Percentiles rank a stretch among this genome's conserved stretches.
Conservation (phyloP, 768 basidiomycete genomes). For the Tylopilus vinaceipallidus region DNA sequence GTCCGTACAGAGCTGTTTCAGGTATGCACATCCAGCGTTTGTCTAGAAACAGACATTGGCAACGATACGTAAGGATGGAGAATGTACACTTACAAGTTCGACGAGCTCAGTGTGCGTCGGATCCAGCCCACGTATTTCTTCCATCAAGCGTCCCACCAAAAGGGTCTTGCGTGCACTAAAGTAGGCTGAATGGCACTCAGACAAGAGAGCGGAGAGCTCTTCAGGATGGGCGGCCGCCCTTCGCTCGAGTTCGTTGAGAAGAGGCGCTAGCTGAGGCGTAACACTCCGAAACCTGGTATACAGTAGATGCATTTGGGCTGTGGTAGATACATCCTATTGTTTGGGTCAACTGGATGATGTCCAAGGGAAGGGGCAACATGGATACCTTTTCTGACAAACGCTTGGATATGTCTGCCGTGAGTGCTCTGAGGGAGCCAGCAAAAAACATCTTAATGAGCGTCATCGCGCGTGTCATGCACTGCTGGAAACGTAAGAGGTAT, state of each 20-base stretch:
- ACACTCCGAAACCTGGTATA: slow-evolving; percentile 86
- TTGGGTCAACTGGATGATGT: not conserved
- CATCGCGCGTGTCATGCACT: slow-evolving; percentile 98
- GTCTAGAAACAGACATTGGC: slow-evolving; percentile 50
- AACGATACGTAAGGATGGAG: not conserved
- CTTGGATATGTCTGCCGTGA: slow-evolving; percentile 75
- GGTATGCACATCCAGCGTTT: slow-evolving; percentile 84
- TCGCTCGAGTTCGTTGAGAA: slow-evolving; percentile 83
- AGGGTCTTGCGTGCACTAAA: slow-evolving; percentile 71
- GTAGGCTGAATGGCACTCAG: slow-evolving; percentile 88
- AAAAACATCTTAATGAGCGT: slow-evolving; percentile 98
- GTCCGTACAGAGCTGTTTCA: slow-evolving; percentile 87
- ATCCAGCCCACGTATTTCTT: slow-evolving; percentile 83
- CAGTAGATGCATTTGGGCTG: slow-evolving; percentile 79
- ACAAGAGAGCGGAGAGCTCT: slow-evolving; percentile 76
- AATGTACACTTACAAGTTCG: slow-evolving; percentile 61
- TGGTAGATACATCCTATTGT: slow-evolving; percentile 68
- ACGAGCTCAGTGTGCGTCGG: slow-evolving; percentile 80
- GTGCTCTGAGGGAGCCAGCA: slow-evolving; percentile 75
- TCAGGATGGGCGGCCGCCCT: slow-evolving; percentile 74
- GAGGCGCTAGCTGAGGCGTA: slow-evolving; percentile 67
- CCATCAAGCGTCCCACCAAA: slow-evolving; percentile 67
- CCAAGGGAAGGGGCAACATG: not conserved
- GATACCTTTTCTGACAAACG: slow-evolving; percentile 72
- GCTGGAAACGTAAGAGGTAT: slow-evolving; percentile 94